These are phyloP conservation scores for Stereocaulon alpinum DNA, from an alignment of 495 filamentous ascomycete species.

Conservation along the genomic window DNA sequence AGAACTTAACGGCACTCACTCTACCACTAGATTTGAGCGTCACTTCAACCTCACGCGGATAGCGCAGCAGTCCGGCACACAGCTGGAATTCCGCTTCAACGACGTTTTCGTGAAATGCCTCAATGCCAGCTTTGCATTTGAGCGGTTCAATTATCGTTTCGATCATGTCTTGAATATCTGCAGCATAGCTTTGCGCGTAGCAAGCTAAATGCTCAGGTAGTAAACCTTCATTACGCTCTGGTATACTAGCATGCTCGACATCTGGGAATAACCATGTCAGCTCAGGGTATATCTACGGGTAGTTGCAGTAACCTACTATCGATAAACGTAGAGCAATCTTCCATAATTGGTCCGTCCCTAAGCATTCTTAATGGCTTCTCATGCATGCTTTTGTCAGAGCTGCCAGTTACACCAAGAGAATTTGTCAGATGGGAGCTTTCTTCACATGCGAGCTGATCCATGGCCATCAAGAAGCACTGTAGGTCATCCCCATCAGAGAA, in stretches of 20 bases:
- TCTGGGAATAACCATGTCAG: not conserved
- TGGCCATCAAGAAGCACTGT: not conserved
- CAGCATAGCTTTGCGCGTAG: not conserved
- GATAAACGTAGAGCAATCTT: not conserved
- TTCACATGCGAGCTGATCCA: not conserved
- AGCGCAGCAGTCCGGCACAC: slow-evolving; percentile 2
- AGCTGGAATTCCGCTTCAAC: slow-evolving; percentile 6
- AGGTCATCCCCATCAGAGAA: not conserved
- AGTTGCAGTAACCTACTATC: not conserved
- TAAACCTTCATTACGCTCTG: not conserved
- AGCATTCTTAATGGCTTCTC: not conserved
- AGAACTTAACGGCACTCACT: not conserved
- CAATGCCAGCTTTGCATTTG: not conserved
- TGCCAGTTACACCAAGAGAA: not conserved
- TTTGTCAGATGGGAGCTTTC: not conserved
- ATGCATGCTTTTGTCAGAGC: not conserved
- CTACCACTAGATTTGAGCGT: not conserved
- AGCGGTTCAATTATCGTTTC: not conserved
- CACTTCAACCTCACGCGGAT: slow-evolving; percentile 9
- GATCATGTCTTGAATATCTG: not conserved
- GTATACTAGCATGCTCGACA: not conserved
- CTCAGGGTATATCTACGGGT: not conserved
- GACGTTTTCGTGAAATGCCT: slow-evolving; percentile 1
- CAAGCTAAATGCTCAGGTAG: not conserved
- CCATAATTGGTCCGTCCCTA: not conserved